Base-by-base conservation (phyloP, 192 early-diverging fungal species). In the Backusella macrospora region DNA sequence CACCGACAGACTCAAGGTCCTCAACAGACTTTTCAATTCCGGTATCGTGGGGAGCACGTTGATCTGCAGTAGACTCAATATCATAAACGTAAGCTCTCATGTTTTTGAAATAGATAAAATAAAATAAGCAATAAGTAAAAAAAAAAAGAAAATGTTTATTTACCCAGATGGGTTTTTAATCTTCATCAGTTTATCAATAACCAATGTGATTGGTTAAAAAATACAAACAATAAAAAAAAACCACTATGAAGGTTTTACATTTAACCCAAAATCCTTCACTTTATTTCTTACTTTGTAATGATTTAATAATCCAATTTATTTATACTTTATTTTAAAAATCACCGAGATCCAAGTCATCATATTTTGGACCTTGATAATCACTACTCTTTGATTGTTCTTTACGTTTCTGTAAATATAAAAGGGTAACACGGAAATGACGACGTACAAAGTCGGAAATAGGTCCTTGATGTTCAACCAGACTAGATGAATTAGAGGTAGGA, bases 31-130 rank as follows among this genome's bases (percentile, higher is more conserved):
- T 78, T 71, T 85, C 86, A 34, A 89, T 88, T 0, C 79, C 82
- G 47, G 84, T 92, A 71, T 98, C 91, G 77, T 99, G 98, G 14
- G 84, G 85, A 72, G 90, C 90, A 66, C 94, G 89, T 65, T 89
- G 92, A 87, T 97, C 95, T 29, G 71, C 78, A 14, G 80, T 67
- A 15, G 72, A 71, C 39, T 81, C 76, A 77, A 87, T 88, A 83
- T 93, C 91, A 78, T 88, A 89, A 74, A 90, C 84, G 78, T 93
- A 98, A 39, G 91, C 90, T n/a, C 91, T 89, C 92, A 94, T 94
- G 29, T 34, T 34, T 34, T 34, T 34, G 2, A 34, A 34, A 34
- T 34, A 34, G 29, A 34, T 18, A n/a, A 14, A 21, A 1, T 37
- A 46, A 46, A 55, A 15, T 45, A 38, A 66, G 3, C 23, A 21